These are phyloP conservation scores for Glycine latifolia DNA, from an alignment of 306 rosid species.

Conservation along the genomic window DNA sequence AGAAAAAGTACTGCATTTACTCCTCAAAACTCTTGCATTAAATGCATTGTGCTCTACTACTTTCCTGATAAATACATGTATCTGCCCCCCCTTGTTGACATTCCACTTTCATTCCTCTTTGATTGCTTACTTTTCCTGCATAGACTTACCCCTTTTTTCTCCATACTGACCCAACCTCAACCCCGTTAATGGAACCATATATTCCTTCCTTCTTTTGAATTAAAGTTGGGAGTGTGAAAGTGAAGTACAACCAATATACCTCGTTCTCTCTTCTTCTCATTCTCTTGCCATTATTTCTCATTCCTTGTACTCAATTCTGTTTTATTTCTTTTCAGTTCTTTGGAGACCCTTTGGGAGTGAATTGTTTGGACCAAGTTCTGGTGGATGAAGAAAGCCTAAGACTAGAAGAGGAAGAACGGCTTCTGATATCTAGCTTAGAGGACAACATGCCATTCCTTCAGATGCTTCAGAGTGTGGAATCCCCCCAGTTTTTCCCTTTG, in stretches of 20 bases:
- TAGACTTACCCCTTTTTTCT: not conserved
- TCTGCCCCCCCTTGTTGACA: constrained; percentile 43
- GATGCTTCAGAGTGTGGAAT: constrained; percentile 82
- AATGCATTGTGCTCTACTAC: constrained; percentile 48
- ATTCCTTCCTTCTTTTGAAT: constrained; percentile 50
- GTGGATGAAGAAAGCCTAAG: constrained; percentile 49
- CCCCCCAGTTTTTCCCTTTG: constrained; percentile 58
- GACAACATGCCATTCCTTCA: constrained; percentile 84
- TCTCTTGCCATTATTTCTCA: not conserved
- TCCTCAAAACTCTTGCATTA: too few species aligned
- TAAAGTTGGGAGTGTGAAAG: constrained; percentile 25
- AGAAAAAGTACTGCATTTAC: constrained; percentile 57
- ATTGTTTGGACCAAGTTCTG: constrained; percentile 62
- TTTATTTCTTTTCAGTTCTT: constrained; percentile 56
- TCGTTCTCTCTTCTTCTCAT: not conserved
- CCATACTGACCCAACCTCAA: constrained; percentile 43
- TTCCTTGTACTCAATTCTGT: constrained; percentile 17
- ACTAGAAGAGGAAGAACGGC: constrained; percentile 53
- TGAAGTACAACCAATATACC: constrained; percentile 39
- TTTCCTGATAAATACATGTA: constrained; percentile 45
- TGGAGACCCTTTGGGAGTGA: constrained; percentile 66
- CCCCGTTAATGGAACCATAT: constrained; percentile 46
- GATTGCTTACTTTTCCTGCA: constrained; percentile 29
- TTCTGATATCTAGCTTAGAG: constrained; percentile 57
- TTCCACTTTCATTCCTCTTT: constrained; percentile 54